A percentile compares a stretch with the other conserved stretches of the same genome.
Evolutionary conservation across 1,284 basidiomycete species (phyloP).

Genomic region (Cutaneotrichosporon sp.): DNA sequence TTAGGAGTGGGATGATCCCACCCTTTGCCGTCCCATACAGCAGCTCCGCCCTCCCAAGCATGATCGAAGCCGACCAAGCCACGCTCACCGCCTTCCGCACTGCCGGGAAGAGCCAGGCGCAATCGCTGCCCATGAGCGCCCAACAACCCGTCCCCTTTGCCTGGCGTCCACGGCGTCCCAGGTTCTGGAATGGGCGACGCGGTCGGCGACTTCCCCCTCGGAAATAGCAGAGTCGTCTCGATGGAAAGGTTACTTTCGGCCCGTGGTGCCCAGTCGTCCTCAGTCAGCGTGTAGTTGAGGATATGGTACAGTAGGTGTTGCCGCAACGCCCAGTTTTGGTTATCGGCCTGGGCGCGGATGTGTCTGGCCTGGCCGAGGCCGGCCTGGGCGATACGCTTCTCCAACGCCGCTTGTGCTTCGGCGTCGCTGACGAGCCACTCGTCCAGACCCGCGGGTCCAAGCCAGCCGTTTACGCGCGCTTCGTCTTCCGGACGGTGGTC

Average conservation of each 20-base stretch:
- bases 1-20: conserved; percentile 22
- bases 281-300: conserved; percentile 71
- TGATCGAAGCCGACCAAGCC: conserved; percentile 66
- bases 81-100: conserved; percentile 49
- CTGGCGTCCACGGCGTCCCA: conserved; percentile 75
- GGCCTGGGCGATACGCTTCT: not conserved
- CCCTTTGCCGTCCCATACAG: conserved; percentile 41
- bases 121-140: conserved; percentile 78
- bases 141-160: conserved; percentile 66
- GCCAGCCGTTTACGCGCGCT: conserved; percentile 23
- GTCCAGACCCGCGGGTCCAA: conserved; percentile 26
- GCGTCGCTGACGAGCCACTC: conserved; percentile 26
- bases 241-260: conserved; percentile 32
- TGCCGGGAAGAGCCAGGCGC: conserved; percentile 53
- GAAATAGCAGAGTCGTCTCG: conserved; percentile 65
- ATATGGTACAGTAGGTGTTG: conserved; percentile 94
- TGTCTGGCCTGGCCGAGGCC: conserved; percentile 30
- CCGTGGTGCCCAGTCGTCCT: conserved; percentile 12
- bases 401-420: conserved; percentile 1
- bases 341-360: conserved; percentile 55
- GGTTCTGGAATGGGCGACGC: conserved; percentile 59
- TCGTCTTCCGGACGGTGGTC: conserved; percentile 23
- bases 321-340: conserved; percentile 64
- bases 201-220: conserved; percentile 55
- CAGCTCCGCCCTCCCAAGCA: conserved; percentile 61